Evolutionary conservation across 2,329 filamentous ascomycete genomes (phyloP).

Genomic region (Blastomyces emzantsi): DNA sequence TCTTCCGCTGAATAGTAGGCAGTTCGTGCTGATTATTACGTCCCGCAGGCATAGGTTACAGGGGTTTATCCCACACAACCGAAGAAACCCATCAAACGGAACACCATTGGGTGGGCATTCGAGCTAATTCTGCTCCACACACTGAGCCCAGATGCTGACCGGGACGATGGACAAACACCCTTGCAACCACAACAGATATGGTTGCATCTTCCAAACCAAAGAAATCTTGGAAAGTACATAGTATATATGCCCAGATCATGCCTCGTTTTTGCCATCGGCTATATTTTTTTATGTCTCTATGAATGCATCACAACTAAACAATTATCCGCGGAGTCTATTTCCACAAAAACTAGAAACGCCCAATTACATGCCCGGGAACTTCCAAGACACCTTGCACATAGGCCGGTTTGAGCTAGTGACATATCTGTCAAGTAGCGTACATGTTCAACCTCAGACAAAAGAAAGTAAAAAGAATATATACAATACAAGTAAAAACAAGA

Average conservation of each 20-base stretch:
- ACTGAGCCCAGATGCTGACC: not conserved
- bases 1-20: not conserved
- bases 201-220: not conserved
- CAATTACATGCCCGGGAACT: not conserved
- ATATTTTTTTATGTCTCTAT: not conserved
- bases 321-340: not conserved
- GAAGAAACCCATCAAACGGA: too few relatives aligned
- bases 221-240: not conserved
- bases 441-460: not conserved
- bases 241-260: not conserved
- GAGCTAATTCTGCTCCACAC: not conserved
- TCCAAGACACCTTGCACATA: not conserved
- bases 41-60: too few relatives aligned
- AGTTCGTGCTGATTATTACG: too few relatives aligned
- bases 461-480: not conserved
- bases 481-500: not conserved
- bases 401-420: not conserved
- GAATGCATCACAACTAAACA: not conserved
- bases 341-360: not conserved
- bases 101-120: not conserved
- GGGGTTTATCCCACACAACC: too few relatives aligned
- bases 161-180: not conserved
- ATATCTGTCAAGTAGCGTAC: not conserved
- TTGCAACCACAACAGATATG: not conserved
- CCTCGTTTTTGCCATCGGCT: not conserved